Evolutionary conservation across 2,329 filamentous ascomycete genomes (phyloP).

Genomic region (Fusarium mundagurra): DNA sequence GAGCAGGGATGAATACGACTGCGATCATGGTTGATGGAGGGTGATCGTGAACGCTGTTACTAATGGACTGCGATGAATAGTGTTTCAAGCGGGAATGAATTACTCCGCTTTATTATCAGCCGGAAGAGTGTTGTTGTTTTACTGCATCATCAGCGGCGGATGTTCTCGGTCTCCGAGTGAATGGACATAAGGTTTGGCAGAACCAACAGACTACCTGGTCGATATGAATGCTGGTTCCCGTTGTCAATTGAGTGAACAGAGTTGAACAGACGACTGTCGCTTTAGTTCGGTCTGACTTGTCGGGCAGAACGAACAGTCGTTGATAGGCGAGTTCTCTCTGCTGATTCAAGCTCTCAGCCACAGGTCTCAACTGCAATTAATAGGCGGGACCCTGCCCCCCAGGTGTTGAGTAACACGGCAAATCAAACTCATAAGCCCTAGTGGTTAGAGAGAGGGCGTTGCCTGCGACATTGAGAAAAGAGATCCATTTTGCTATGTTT

Average conservation of each 20-base stretch:
- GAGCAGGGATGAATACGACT: not conserved
- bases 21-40: not conserved
- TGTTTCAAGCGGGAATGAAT: not conserved
- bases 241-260: accelerated
- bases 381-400: not conserved
- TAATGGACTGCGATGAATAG: not conserved
- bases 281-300: not conserved
- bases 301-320: not conserved
- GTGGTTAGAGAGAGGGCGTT: accelerated
- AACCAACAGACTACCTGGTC: accelerated
- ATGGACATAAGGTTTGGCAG: accelerated
- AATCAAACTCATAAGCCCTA: accelerated
- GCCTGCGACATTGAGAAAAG: accelerated
- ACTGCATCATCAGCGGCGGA: accelerated
- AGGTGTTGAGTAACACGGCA: not conserved
- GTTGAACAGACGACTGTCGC: accelerated
- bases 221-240: accelerated
- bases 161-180: accelerated
- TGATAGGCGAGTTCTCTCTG: too few relatives aligned
- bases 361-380: not conserved
- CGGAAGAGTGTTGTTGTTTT: too few relatives aligned
- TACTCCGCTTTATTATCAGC: not conserved
- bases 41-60: too few relatives aligned
- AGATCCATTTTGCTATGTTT: not conserved
- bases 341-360: too few relatives aligned